Evolutionary conservation across 768 basidiomycete genomes (phyloP).

Genomic region (Baorangia bicolor): DNA sequence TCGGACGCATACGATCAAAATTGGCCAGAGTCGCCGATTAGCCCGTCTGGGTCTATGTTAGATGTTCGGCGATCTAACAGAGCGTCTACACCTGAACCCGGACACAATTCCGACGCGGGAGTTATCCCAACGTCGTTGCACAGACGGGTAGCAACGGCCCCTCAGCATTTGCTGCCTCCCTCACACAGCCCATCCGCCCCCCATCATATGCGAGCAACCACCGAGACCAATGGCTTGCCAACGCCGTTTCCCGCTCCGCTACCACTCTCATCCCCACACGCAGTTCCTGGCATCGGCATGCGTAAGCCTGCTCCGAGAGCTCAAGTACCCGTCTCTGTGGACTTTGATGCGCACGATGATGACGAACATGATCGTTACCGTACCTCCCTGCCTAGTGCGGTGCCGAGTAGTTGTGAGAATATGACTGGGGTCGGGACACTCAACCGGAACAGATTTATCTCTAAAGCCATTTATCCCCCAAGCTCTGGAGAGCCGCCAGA

Average conservation of each 20-base stretch:
- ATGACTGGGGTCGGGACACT: slow-evolving; percentile 66
- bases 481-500: slow-evolving; percentile 10
- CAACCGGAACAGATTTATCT: slow-evolving; percentile 25
- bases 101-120: slow-evolving; percentile 21
- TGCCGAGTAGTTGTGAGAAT: slow-evolving; percentile 51
- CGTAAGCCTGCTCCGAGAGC: slow-evolving; percentile 66
- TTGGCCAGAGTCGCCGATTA: slow-evolving; percentile 37
- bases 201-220: slow-evolving; percentile 36
- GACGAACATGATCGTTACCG: slow-evolving; percentile 37
- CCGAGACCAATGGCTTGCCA: slow-evolving; percentile 30
- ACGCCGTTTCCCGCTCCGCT: slow-evolving; percentile 16
- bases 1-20: slow-evolving; percentile 28
- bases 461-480: slow-evolving; percentile 18
- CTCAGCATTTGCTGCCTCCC: slow-evolving; percentile 27
- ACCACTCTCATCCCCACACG: slow-evolving; percentile 22
- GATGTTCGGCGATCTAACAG: slow-evolving; percentile 38
- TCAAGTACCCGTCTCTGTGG: slow-evolving; percentile 60
- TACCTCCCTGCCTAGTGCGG: slow-evolving; percentile 51
- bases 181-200: slow-evolving; percentile 14
- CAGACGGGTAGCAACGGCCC: slow-evolving; percentile 29
- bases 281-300: slow-evolving; percentile 39
- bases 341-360: slow-evolving; percentile 37
- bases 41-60: slow-evolving; percentile 34
- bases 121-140: slow-evolving; percentile 30
- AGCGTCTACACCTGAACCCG: slow-evolving; percentile 32